These are phyloP conservation scores for Boletellus sp. DNA, from an alignment of 768 basidiomycete species.

Conservation along the genomic window DNA sequence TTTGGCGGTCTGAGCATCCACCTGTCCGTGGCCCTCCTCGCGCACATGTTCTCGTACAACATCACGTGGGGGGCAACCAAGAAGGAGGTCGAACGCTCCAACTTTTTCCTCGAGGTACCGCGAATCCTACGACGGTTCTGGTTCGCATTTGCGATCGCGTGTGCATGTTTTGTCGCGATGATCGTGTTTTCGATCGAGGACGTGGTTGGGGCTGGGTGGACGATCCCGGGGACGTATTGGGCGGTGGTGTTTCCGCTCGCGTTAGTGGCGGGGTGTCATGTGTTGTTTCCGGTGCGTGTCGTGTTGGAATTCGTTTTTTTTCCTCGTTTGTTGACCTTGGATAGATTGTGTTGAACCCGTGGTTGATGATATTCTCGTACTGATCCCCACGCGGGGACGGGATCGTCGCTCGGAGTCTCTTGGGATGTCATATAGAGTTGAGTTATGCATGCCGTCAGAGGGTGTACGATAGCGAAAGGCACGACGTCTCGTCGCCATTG, in stretches of 20 bases:
- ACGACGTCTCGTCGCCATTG: too few species aligned
- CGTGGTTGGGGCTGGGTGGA: conserved; percentile 61
- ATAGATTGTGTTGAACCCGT: conserved; percentile 81
- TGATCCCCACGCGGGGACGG: conserved; percentile 7
- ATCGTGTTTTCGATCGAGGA: conserved; percentile 46
- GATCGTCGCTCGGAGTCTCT: background rate
- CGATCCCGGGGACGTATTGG: conserved; percentile 60
- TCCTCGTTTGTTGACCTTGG: background rate
- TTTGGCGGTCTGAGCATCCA: conserved; percentile 55
- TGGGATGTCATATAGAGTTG: too few species aligned
- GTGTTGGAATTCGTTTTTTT: background rate
- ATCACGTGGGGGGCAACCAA: conserved; percentile 58
- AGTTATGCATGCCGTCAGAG: too few species aligned
- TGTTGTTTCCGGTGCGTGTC: conserved; percentile 66
- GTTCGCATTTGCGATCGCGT: conserved; percentile 54
- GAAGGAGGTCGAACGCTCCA: conserved; percentile 85
- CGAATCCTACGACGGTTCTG: conserved; percentile 79
- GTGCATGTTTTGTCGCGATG: conserved; percentile 49
- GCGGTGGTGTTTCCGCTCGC: conserved; percentile 73
- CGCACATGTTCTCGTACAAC: conserved; percentile 59
- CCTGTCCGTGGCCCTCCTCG: conserved; percentile 48
- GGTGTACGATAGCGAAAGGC: too few species aligned
- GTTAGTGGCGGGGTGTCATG: conserved; percentile 62
- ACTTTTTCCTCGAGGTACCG: conserved; percentile 89
- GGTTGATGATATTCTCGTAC: conserved; percentile 82